Evolutionary conservation across 805 yeast species (phyloP).

Genomic region (Sugiyamaella floridensis): DNA sequence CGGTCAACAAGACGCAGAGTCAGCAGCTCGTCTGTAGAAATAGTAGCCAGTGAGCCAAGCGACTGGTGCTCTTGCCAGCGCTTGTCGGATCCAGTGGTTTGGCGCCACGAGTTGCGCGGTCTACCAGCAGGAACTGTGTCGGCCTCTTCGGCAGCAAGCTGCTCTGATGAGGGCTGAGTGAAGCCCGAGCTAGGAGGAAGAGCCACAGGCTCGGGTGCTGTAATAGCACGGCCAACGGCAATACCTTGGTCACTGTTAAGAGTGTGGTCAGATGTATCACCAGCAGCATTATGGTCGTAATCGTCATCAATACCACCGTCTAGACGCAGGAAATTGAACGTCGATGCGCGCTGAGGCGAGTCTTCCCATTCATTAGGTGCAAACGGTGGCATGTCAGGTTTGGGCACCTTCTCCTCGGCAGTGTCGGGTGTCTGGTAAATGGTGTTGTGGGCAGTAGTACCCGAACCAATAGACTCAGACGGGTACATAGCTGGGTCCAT

Average conservation of each 20-base stretch:
- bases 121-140: slow-evolving; percentile 19
- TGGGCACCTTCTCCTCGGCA: slow-evolving; percentile 21
- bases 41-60: slow-evolving; percentile 68
- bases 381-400: slow-evolving; percentile 13
- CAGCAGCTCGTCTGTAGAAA: slow-evolving; percentile 75
- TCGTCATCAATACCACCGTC: slow-evolving; percentile 26
- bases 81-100: slow-evolving; percentile 31
- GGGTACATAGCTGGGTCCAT: slow-evolving; percentile 8
- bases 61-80: slow-evolving; percentile 54
- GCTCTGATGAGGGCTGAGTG: not conserved
- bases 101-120: slow-evolving; percentile 57
- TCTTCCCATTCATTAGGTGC: slow-evolving; percentile 22
- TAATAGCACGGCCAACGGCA: not conserved
- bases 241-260: not conserved
- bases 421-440: slow-evolving; percentile 10
- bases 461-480: slow-evolving; percentile 5
- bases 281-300: slow-evolving; percentile 2
- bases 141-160: slow-evolving; percentile 27
- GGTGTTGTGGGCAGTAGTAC: slow-evolving; percentile 7
- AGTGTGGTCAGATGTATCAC: slow-evolving; percentile 3
- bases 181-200: slow-evolving; percentile 6
- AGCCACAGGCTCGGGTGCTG: slow-evolving; percentile 1
- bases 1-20: slow-evolving; percentile 66
- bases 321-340: slow-evolving; percentile 32
- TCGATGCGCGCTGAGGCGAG: slow-evolving; percentile 32